Percentiles rank a stretch among this genome's conserved stretches.
Evolutionary conservation across 345 rosid species (phyloP).

Genomic region (Pelargonium nanum): DNA sequence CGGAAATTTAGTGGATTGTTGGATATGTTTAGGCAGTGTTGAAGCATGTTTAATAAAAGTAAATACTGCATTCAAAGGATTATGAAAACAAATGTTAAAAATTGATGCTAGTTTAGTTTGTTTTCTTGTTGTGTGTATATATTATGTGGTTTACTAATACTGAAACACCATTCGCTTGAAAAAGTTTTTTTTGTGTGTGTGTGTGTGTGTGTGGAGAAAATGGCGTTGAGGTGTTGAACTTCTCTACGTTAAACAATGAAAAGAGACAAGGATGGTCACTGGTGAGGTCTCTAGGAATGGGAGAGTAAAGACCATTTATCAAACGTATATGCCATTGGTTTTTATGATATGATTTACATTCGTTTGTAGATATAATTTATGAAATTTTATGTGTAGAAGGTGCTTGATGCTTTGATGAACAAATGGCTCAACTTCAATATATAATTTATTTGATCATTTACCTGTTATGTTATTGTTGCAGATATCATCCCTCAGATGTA

Average conservation of each 20-base stretch:
- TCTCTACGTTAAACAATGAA: background rate
- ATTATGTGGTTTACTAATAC: no score
- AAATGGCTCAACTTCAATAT: background rate
- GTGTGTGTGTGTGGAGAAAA: no score
- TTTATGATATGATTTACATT: background rate
- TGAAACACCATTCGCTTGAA: no score
- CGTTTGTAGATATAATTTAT: no score
- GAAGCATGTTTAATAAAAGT: background rate
- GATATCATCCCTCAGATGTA: conserved; percentile 32
- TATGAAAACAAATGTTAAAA: background rate
- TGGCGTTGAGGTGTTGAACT: no score
- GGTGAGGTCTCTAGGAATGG: background rate
- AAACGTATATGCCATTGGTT: background rate
- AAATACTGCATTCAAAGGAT: background rate
- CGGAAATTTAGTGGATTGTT: background rate
- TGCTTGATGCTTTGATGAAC: background rate
- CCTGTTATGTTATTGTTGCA: conserved; percentile 12
- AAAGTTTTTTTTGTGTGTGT: no score
- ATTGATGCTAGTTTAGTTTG: background rate
- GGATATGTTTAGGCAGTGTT: background rate
- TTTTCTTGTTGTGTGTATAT: background rate
- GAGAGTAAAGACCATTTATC: no score
- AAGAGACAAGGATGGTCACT: background rate
- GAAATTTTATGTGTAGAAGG: background rate
- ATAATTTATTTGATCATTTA: background rate